Conservation (phyloP, 2,329 filamentous ascomycete species). For the Alternaria brassicae region DNA sequence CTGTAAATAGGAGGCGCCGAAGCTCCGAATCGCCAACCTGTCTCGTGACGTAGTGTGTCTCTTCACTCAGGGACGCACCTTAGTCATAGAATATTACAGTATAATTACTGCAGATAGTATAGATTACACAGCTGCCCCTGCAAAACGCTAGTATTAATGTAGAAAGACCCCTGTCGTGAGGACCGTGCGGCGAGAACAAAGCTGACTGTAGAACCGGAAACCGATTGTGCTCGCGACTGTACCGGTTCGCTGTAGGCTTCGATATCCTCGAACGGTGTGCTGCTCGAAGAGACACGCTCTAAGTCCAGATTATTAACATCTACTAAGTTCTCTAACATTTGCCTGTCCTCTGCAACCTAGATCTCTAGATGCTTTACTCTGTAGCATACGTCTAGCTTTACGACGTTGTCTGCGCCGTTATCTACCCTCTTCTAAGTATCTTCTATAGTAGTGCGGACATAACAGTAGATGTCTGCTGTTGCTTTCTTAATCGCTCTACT, state of each 20-base stretch:
- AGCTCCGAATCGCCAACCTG: constrained; percentile 2
- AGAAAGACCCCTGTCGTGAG: too few relatives aligned
- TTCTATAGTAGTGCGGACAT: not conserved
- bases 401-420: not conserved
- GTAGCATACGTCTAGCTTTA: constrained; percentile 1
- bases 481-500: constrained; percentile 7
- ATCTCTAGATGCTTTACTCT: constrained; percentile 5
- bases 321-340: not conserved
- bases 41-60: not conserved
- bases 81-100: too few relatives aligned
- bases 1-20: too few relatives aligned
- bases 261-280: constrained; percentile 13
- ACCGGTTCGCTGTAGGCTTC: constrained; percentile 1
- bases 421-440: not conserved
- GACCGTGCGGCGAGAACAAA: too few relatives aligned
- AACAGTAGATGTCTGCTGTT: constrained; percentile 4
- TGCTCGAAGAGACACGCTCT: not conserved
- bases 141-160: too few relatives aligned
- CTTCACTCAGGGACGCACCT: too few relatives aligned
- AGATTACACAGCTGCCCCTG: too few relatives aligned
- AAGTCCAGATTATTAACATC: not conserved
- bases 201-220: too few relatives aligned
- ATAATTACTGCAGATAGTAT: too few relatives aligned
- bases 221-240: too few relatives aligned
- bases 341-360: not conserved